Base-by-base conservation (phyloP, 2,329 filamentous ascomycete species). In the Pleurostoma richardsiae region DNA sequence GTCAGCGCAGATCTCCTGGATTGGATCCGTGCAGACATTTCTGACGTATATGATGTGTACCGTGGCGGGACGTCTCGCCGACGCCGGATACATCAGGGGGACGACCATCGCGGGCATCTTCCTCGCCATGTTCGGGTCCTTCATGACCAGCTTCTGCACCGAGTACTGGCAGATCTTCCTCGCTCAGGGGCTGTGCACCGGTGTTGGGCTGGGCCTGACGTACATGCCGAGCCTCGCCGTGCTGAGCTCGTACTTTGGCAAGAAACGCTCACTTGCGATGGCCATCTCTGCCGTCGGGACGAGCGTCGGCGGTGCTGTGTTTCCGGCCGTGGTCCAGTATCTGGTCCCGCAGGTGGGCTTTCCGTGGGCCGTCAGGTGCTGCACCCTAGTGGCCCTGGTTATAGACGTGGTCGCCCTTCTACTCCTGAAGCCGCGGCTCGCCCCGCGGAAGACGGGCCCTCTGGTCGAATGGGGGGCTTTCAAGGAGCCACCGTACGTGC, bases 221-320 rank as follows among this genome's bases (percentile, higher is more conserved):
- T 77, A 78, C 61, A 71, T 74, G 56, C 70, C 79, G 8, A 76
- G 77, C 3, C 55, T 79, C 31, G 70, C 76, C n/a, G 62, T 82
- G 27, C 65, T 80, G 7, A 70, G 77, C 10, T 82, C 80, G 0
- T 85, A 84, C 46, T 88, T 86, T 53, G 68, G 68, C 6, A 73
- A 62, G n/a, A 76, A 76, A n/a, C 71, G 78, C 4, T 74, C 73
- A 0, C 65, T 85, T 3, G 83, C 83, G 1, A 70, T 86, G 19
- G 80, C 80, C 0, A 70, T 83, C 6, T 72, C 72, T 7, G 79
- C 81, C 0, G 76, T 74, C 0, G 85, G 85, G 1, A 80, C 79
- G 29, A 75, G 74, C 0, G 77, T 77, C 0, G 85, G 84, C 1
- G 83, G 83, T 0, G 65, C 86, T 27, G 69, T 86, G 3, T 88